These are phyloP conservation scores for Arthrinium puccinioides DNA, from an alignment of 2,329 filamentous ascomycete species.

Conservation along the genomic window DNA sequence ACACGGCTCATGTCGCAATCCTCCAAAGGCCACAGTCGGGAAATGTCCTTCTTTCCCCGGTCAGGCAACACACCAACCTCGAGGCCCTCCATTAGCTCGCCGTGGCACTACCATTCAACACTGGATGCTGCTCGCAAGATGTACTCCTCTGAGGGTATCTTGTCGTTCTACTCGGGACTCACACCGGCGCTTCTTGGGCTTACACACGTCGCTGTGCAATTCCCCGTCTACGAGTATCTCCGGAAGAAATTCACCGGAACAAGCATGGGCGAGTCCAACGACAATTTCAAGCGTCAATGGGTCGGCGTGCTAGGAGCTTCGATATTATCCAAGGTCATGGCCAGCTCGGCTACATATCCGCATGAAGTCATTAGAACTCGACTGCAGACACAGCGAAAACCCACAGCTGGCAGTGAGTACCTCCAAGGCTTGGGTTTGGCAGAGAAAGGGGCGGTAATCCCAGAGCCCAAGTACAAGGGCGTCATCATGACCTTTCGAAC, in stretches of 20 bases:
- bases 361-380: slow-evolving; percentile 94
- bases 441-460: slow-evolving; percentile 20
- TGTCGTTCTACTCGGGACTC: slow-evolving; percentile 91
- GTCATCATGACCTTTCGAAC: slow-evolving; percentile 75
- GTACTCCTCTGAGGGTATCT: slow-evolving; percentile 82
- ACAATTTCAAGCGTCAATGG: slow-evolving; percentile 62
- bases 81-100: slow-evolving; percentile 51
- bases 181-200: slow-evolving; percentile 87
- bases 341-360: slow-evolving; percentile 91
- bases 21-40: slow-evolving; percentile 38
- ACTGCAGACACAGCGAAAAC: slow-evolving; percentile 84
- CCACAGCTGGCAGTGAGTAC: slow-evolving; percentile 47
- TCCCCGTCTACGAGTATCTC: slow-evolving; percentile 90
- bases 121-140: slow-evolving; percentile 91
- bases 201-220: slow-evolving; percentile 94
- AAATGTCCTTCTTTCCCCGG: slow-evolving; percentile 38
- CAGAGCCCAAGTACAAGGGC: slow-evolving; percentile 60
- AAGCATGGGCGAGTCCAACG: slow-evolving; percentile 67
- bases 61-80: slow-evolving; percentile 47
- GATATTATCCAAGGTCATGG: slow-evolving; percentile 88
- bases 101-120: slow-evolving; percentile 88
- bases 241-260: slow-evolving; percentile 86
- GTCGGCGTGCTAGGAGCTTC: slow-evolving; percentile 80
- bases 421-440: slow-evolving; percentile 42
- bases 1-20: slow-evolving; percentile 94